Percentiles rank a stretch among this genome's conserved stretches.
Evolutionary conservation across 768 basidiomycete genomes (phyloP).

Genomic region (Tephrocybe sp.): DNA sequence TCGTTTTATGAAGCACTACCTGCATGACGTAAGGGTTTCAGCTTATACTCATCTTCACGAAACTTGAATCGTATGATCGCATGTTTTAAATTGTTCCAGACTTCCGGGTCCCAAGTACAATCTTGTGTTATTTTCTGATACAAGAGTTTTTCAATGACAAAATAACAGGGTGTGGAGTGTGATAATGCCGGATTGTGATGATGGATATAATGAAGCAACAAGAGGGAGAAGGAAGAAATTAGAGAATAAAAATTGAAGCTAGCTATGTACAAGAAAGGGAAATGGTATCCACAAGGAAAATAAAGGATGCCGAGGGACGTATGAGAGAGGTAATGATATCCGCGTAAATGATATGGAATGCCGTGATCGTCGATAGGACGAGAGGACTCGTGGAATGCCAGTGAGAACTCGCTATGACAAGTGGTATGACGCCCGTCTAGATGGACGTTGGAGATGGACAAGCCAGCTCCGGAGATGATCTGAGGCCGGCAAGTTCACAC

Average conservation of each 20-base stretch:
- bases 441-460: slow-evolving; percentile 16
- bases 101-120: slow-evolving; percentile 8
- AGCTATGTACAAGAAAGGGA: slow-evolving; percentile 15
- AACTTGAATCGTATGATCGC: background rate
- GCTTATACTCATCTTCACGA: no score
- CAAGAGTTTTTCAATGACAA: slow-evolving; percentile 8
- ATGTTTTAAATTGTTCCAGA: slow-evolving; percentile 10
- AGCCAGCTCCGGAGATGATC: background rate
- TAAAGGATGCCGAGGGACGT: slow-evolving; percentile 3
- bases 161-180: slow-evolving; percentile 8
- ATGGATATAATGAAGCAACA: slow-evolving; percentile 18
- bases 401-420: slow-evolving; percentile 9
- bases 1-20: background rate
- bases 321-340: slow-evolving; percentile 10
- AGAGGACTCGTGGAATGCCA: slow-evolving; percentile 7
- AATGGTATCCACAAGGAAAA: slow-evolving; percentile 8
- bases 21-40: background rate
- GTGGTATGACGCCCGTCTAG: slow-evolving; percentile 16
- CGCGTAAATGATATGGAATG: slow-evolving; percentile 12
- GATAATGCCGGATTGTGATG: slow-evolving; percentile 13
- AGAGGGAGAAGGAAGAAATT: slow-evolving; percentile 12
- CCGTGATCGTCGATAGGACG: slow-evolving; percentile 11
- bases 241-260: slow-evolving; percentile 14
- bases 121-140: slow-evolving; percentile 8
- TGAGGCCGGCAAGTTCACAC: background rate